Evolutionary conservation across 2,329 filamentous ascomycete species (phyloP).

Genomic region (Aspergillus candidus): DNA sequence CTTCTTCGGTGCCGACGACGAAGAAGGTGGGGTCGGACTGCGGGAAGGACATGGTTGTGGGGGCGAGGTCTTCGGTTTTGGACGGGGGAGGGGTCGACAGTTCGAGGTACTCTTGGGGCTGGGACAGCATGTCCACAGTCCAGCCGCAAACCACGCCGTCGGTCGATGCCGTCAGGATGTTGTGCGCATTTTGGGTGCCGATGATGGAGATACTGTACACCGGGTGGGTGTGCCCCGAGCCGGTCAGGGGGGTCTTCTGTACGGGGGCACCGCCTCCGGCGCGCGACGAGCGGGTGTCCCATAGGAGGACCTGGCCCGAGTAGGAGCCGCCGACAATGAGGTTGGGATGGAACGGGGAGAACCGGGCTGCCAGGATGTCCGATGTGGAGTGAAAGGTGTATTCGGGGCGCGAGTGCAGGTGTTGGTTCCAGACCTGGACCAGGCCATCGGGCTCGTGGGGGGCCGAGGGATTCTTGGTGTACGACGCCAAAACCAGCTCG

Average conservation of each 20-base stretch:
- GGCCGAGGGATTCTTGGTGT: conserved; percentile 94
- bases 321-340: conserved; percentile 94
- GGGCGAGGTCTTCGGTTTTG: conserved; percentile 89
- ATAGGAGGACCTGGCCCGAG: conserved; percentile 90
- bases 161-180: conserved; percentile 94
- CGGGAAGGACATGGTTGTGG: conserved; percentile 91
- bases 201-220: conserved; percentile 95
- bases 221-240: conserved; percentile 90
- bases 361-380: conserved; percentile 90
- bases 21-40: conserved; percentile 96
- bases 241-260: conserved; percentile 91
- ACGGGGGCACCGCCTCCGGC: conserved; percentile 63
- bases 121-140: conserved; percentile 96
- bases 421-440: conserved; percentile 94
- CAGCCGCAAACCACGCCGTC: conserved; percentile 95
- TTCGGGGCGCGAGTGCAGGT: conserved; percentile 89
- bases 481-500: conserved; percentile 86
- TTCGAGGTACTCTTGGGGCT: conserved; percentile 90
- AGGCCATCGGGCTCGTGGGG: conserved; percentile 90
- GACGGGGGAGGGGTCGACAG: conserved; percentile 77
- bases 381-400: conserved; percentile 96
- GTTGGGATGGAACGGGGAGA: conserved; percentile 97
- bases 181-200: conserved; percentile 97
- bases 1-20: conserved; percentile 93
- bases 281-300: conserved; percentile 89